Percentiles rank a stretch among this genome's conserved stretches.
These are phyloP conservation scores for Lanzia echinophila DNA, from an alignment of 2,329 filamentous ascomycete species.

Conservation along the genomic window DNA sequence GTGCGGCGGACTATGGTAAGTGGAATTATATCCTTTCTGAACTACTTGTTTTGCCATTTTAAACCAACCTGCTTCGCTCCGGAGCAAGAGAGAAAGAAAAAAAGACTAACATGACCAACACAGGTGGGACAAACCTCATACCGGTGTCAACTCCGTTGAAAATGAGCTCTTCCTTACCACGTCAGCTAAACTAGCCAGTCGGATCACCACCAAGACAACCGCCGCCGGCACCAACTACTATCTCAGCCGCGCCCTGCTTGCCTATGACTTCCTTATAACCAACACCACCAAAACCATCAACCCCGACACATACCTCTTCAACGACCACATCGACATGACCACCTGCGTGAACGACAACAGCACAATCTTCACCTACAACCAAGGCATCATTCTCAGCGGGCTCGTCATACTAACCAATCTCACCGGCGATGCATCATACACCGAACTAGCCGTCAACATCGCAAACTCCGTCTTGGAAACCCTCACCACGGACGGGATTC, in stretches of 20 bases:
- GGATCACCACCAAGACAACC: conserved; percentile 39
- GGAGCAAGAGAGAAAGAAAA: no score
- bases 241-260: conserved; percentile 45
- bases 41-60: not conserved
- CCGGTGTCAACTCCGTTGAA: conserved; percentile 48
- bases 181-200: conserved; percentile 49
- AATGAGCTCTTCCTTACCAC: conserved; percentile 51
- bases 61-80: no score
- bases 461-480: conserved; percentile 45
- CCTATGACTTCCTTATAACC: conserved; percentile 44
- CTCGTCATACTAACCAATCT: conserved; percentile 50
- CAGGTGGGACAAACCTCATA: conserved; percentile 46
- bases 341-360: conserved; percentile 44
- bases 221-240: conserved; percentile 43
- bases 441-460: conserved; percentile 46
- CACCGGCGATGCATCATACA: conserved; percentile 36
- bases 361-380: conserved; percentile 48
- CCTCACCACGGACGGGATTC: conserved; percentile 39
- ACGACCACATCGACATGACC: conserved; percentile 42
- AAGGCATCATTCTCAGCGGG: conserved; percentile 54
- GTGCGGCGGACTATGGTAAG: conserved; percentile 44
- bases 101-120: no score
- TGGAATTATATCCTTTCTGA: not conserved
- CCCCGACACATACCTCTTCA: conserved; percentile 42
- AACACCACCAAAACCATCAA: conserved; percentile 41